Percentiles rank a stretch among this genome's conserved stretches.
Evolutionary conservation across 2,329 filamentous ascomycete genomes (phyloP).

Genomic region (Talaromyces marneffei): DNA sequence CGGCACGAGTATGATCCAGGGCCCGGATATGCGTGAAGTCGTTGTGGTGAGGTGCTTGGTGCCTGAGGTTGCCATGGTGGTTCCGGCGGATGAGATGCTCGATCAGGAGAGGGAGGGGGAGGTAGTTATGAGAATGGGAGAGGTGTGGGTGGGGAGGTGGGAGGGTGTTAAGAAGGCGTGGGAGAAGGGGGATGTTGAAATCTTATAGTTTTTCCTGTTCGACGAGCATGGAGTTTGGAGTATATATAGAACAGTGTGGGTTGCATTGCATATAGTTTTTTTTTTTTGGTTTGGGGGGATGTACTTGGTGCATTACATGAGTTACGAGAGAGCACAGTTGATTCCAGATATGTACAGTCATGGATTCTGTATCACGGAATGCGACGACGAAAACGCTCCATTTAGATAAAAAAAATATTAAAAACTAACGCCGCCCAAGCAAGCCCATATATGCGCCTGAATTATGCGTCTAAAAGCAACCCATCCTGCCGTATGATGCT

Average conservation of each 20-base stretch:
- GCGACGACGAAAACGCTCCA: not conserved
- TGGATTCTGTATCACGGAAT: not conserved
- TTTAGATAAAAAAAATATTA: not conserved
- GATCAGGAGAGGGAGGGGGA: constrained; percentile 29
- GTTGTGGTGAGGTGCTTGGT: constrained; percentile 67
- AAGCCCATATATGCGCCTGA: constrained; percentile 3
- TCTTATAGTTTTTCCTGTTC: constrained; percentile 28
- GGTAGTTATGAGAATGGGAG: constrained; percentile 48
- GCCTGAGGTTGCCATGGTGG: constrained; percentile 43
- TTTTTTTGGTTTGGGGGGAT: not conserved
- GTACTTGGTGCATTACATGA: not conserved
- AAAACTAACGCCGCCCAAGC: not conserved
- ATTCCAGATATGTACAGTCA: not conserved
- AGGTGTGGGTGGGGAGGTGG: constrained; percentile 65
- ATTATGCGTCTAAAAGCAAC: constrained; percentile 3
- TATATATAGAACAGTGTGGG: not conserved
- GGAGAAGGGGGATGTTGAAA: constrained; percentile 39
- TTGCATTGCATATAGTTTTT: not conserved
- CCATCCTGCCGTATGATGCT: not conserved
- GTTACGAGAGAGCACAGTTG: not conserved
- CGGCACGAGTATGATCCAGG: constrained; percentile 86
- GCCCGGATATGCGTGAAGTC: constrained; percentile 72
- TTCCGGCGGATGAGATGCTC: constrained; percentile 28
- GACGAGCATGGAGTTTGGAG: not conserved
- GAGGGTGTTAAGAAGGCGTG: constrained; percentile 61